Base-by-base conservation (phyloP, 371 early-diverging fungal species). In the Lichtheimia hyalospora region DNA sequence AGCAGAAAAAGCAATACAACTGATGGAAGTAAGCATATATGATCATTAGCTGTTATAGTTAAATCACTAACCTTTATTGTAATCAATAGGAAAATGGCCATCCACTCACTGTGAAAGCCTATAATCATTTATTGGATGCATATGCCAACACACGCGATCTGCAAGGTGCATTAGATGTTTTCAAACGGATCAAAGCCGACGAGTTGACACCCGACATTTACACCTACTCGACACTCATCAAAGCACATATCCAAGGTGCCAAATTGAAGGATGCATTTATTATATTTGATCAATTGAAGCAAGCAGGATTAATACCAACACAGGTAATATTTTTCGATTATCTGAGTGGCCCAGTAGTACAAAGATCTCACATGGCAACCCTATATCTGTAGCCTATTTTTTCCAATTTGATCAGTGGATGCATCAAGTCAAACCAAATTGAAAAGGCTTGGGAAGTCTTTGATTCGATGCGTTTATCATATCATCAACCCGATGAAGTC, bases 371-470 rank as follows among this genome's bases (percentile, higher is more conserved):
- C 34, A 34, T 34, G 34, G 10, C 10, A 34, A 34, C 34, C 10
- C 10, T 34, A 34, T 34, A 25, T 39, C 39, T 6, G 27, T 52
- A 85, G 61, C 83, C 85, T 4, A 84, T 93, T 20, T 94, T 88
- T 75, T 87, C 92, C 18, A 88, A 69, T 34, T 70, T 97, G 5
- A 90, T 97, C 55, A 84, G 89, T 58, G 92, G 93, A 20, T 97
- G 93, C 59, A 62, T 94, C n/a, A 76, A 85, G 43, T 68, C 80
- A 10, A 75, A 81, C 16, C 84, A 93, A 49, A 69, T 86, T 12
- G 72, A 85, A 15, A 84, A 90, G 3, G 96, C 96, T 8, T 97
- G 97, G 97, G 82, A 83, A 27, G 81, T 90, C n/a, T 97, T 94
- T 79, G 89, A 95, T 66, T 80, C 91, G 58, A 89, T 97, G 93